Conservation (phyloP, 352 stramenopile genomes). For the Pythium phragmitis region DNA sequence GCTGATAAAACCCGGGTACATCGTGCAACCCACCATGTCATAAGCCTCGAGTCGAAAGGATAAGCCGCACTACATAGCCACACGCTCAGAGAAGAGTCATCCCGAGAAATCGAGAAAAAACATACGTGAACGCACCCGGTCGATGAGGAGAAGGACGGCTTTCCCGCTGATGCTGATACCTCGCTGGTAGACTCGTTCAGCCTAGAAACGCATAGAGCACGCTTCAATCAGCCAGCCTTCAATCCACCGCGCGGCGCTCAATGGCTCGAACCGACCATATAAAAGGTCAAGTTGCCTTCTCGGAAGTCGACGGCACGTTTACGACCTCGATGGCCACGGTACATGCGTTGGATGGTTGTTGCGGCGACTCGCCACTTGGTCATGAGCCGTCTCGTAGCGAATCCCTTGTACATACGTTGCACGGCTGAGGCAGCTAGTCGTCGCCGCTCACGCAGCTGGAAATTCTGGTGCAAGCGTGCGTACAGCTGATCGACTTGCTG, state of each 20-base stretch:
- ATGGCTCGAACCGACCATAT: slow-evolving; percentile 36
- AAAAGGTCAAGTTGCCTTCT: slow-evolving; percentile 67
- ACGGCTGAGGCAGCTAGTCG: slow-evolving; percentile 46
- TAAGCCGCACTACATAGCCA: slow-evolving; percentile 44
- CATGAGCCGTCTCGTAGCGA: slow-evolving; percentile 33
- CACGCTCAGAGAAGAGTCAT: neutral
- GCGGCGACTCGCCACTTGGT: slow-evolving; percentile 33
- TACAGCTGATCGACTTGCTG: slow-evolving; percentile 47
- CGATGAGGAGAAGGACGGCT: slow-evolving; percentile 53
- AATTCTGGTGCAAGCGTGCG: slow-evolving; percentile 29
- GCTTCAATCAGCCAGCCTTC: neutral
- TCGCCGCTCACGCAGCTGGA: slow-evolving; percentile 40
- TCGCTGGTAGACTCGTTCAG: slow-evolving; percentile 60
- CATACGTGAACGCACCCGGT: slow-evolving; percentile 38
- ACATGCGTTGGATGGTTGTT: slow-evolving; percentile 49
- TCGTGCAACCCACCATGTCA: slow-evolving; percentile 43
- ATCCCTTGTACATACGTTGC: slow-evolving; percentile 61
- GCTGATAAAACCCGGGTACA: slow-evolving; percentile 57
- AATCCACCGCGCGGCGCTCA: neutral
- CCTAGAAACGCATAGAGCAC: slow-evolving; percentile 6
- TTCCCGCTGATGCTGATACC: slow-evolving; percentile 46
- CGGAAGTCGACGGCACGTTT: slow-evolving; percentile 58
- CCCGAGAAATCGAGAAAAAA: neutral
- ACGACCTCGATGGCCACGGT: slow-evolving; percentile 49
- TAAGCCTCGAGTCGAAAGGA: slow-evolving; percentile 64